Evolutionary conservation across 768 basidiomycete species (phyloP).

Genomic region (Hortiboletus flavorubellus): DNA sequence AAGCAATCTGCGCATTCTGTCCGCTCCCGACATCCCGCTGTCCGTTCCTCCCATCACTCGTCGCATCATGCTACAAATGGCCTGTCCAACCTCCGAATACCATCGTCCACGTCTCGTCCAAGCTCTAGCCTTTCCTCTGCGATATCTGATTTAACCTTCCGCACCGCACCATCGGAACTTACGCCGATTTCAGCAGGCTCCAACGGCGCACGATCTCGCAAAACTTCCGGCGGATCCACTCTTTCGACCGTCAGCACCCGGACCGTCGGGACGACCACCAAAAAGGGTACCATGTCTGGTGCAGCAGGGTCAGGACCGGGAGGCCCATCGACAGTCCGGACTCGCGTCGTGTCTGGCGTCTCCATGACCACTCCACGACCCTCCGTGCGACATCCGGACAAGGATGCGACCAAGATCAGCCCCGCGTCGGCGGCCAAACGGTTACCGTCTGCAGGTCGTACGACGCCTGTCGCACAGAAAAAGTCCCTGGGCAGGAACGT

Average conservation of each 20-base stretch:
- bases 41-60: slow-evolving; percentile 26
- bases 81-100: slow-evolving; percentile 30
- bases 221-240: slow-evolving; percentile 28
- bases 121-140: slow-evolving; percentile 30
- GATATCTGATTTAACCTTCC: slow-evolving; percentile 31
- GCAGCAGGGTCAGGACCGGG: slow-evolving; percentile 8
- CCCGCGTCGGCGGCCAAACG: slow-evolving; percentile 21
- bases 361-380: slow-evolving; percentile 26
- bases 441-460: slow-evolving; percentile 21
- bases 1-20: slow-evolving; percentile 17
- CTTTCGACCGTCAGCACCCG: slow-evolving; percentile 30
- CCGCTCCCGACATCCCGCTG: slow-evolving; percentile 18
- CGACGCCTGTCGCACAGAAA: slow-evolving; percentile 21
- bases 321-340: slow-evolving; percentile 3
- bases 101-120: slow-evolving; percentile 26
- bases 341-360: slow-evolving; percentile 27
- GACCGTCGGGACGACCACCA: slow-evolving; percentile 28
- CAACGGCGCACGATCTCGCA: slow-evolving; percentile 25
- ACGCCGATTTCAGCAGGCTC: slow-evolving; percentile 30
- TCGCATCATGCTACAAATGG: slow-evolving; percentile 20
- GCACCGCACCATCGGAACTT: slow-evolving; percentile 29
- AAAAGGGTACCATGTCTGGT: slow-evolving; percentile 7
- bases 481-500: slow-evolving; percentile 15
- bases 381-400: slow-evolving; percentile 23
- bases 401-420: slow-evolving; percentile 20